Percentiles rank a stretch among this genome's conserved stretches.
These are phyloP conservation scores for Geotrichum australiense DNA, from an alignment of 1,139 yeast species.

Conservation along the genomic window DNA sequence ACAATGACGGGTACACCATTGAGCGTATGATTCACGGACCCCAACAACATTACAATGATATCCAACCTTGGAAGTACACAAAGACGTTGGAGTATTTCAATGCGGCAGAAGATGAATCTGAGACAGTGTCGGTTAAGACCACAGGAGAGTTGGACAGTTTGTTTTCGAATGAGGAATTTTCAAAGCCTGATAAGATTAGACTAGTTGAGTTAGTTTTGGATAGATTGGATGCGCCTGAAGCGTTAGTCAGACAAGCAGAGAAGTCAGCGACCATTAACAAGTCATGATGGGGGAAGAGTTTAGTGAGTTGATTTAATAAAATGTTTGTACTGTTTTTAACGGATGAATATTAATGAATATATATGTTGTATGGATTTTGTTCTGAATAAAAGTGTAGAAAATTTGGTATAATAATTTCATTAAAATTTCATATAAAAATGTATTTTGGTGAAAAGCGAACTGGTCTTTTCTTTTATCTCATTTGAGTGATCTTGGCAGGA, in stretches of 20 bases:
- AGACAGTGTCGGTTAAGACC: constrained; percentile 48
- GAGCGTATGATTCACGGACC: constrained; percentile 84
- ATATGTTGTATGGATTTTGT: no score
- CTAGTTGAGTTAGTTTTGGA: constrained; percentile 74
- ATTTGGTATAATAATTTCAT: no score
- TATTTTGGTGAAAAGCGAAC: no score
- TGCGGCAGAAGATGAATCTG: constrained; percentile 41
- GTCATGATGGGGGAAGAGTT: no score
- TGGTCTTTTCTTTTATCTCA: no score
- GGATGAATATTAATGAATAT: no score
- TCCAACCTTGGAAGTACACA: constrained; percentile 77
- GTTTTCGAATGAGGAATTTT: constrained; percentile 49
- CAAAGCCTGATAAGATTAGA: constrained; percentile 59
- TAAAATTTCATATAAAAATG: no score
- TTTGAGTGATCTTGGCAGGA: no score
- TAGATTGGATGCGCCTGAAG: constrained; percentile 73
- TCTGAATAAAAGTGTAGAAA: no score
- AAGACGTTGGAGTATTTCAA: constrained; percentile 63
- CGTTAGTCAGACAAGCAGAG: constrained; percentile 69
- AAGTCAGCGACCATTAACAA: constrained; percentile 65
- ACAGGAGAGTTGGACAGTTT: constrained; percentile 61
- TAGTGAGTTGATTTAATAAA: no score
- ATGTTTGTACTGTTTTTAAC: no score
- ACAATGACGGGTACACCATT: constrained; percentile 84
- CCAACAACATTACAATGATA: constrained; percentile 66